These are phyloP conservation scores for Aureobasidium sp. DNA, from an alignment of 2,329 filamentous ascomycete genomes.

Conservation along the genomic window DNA sequence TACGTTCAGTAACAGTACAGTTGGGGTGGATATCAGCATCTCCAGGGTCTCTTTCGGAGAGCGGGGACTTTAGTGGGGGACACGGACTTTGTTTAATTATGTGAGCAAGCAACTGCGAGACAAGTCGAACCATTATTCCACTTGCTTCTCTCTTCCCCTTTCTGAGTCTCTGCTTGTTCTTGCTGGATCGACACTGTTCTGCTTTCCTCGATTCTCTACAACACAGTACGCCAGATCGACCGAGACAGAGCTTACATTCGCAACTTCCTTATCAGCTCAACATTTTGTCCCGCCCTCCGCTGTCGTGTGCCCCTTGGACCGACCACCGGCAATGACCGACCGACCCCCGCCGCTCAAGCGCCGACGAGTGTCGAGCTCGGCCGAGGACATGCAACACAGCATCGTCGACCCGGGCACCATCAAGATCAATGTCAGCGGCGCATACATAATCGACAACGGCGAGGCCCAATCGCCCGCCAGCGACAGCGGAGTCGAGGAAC, in stretches of 20 bases:
- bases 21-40: not conserved
- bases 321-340: not conserved
- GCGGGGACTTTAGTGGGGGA: not conserved
- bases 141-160: not conserved
- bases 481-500: conserved; percentile 34
- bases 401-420: conserved; percentile 60
- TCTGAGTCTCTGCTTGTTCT: not conserved
- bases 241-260: not conserved
- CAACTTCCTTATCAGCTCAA: conserved; percentile 8
- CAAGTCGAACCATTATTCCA: conserved; percentile 6
- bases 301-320: conserved; percentile 1
- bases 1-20: not conserved
- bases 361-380: conserved; percentile 29
- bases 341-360: conserved; percentile 20
- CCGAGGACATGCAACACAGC: conserved; percentile 39
- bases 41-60: not conserved
- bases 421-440: conserved; percentile 92
- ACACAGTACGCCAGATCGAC: not conserved
- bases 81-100: conserved; percentile 12
- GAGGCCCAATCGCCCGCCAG: conserved; percentile 24
- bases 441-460: conserved; percentile 74
- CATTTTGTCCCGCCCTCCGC: not conserved
- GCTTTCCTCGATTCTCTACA: not conserved
- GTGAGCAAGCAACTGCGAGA: conserved; percentile 1
- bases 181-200: too few relatives aligned